Conservation (phyloP, 1,139 yeast species). For the Scheffersomyces segobiensis region DNA sequence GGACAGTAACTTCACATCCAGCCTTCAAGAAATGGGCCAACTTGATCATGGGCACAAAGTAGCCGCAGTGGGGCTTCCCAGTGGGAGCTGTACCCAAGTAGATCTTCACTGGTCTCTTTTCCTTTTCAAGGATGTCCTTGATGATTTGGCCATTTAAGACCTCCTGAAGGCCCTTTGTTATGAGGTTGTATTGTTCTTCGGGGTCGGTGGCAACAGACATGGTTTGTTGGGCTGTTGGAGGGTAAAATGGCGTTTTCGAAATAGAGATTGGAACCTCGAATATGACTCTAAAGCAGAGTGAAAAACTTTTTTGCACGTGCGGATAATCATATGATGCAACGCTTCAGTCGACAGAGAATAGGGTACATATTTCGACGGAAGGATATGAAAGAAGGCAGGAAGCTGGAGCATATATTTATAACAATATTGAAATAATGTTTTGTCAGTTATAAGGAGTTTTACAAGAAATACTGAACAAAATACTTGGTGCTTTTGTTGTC, state of each 20-base stretch:
- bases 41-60: constrained; percentile 97
- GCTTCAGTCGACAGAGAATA: background rate
- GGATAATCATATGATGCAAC: background rate
- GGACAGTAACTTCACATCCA: constrained; percentile 90
- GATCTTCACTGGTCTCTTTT: constrained; percentile 77
- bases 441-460: background rate
- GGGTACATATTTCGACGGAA: background rate
- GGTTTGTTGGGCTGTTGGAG: background rate
- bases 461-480: background rate
- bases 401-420: background rate
- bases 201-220: constrained; percentile 40
- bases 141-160: constrained; percentile 87
- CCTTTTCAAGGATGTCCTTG: constrained; percentile 76
- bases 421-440: too few relatives aligned
- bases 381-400: background rate
- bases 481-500: background rate
- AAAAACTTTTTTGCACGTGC: background rate
- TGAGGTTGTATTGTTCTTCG: constrained; percentile 69
- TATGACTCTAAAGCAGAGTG: background rate
- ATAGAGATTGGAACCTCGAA: background rate
- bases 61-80: constrained; percentile 98
- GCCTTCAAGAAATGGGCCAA: constrained; percentile 93
- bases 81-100: constrained; percentile 96
- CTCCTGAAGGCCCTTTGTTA: constrained; percentile 88
- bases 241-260: background rate